Base-by-base conservation (phyloP, 306 rosid species). In the Neltuma alba region DNA sequence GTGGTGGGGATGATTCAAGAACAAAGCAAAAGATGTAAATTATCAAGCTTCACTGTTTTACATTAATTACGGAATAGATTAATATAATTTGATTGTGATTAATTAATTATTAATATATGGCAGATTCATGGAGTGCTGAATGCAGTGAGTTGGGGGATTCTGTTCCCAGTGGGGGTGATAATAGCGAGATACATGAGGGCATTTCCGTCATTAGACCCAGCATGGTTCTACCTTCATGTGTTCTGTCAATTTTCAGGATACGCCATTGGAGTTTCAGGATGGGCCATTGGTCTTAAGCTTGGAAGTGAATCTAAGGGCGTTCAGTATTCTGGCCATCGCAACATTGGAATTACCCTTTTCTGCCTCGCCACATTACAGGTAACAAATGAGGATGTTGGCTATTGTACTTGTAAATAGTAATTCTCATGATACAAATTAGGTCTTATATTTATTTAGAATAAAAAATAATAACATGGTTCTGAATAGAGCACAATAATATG, bases 51-150 rank as follows among this genome's bases (percentile, higher is more conserved):
- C 33, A 25, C 16, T 58, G 27, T n/a, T 10, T n/a, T 9, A 52
- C n/a, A 42, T 42, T 12, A 41, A n/a, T n/a, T n/a, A n/a, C n/a
- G n/a, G n/a, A n/a, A n/a, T n/a, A 10, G 13, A 42, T 42, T 9
- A 3, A 42, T 14, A 13, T 20, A 21, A n/a, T 21, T 7, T n/a
- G 27, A 52, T 52, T 52, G 7, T 57, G 33, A 20, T 52, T 54
- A 2, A 21, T 9, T n/a, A 54, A 54, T 54, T 58, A 58, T 23
- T 6, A 25, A 9, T 3, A 12, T 57, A 57, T 58, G 64, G 65
- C 65, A 58, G 65, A 25, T 58, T 58, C 65, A 58, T 58, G 65
- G 65, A 13, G 36, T 58, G 36, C 65, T 58, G 1, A 58, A 58
- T 58, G 65, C 65, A 27, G 65, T 58, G 65, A 58, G 65, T 20